Evolutionary conservation across 257 asterid genomes (phyloP).

Genomic region (Buddleja alternifolia): DNA sequence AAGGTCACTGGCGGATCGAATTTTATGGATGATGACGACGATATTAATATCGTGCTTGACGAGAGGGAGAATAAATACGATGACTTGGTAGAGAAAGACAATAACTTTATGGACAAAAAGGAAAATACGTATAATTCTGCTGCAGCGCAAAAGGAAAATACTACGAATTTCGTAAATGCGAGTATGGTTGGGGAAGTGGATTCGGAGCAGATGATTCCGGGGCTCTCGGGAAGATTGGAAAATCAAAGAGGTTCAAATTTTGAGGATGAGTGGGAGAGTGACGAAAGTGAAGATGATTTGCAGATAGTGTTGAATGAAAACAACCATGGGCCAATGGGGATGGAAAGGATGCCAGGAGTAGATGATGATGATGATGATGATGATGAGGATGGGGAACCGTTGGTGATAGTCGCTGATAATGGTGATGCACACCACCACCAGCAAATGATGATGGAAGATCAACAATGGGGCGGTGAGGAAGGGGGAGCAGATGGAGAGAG

Average conservation of each 20-base stretch:
- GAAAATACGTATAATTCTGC: slow-evolving; percentile 24
- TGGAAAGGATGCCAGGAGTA: slow-evolving; percentile 47
- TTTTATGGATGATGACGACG: slow-evolving; percentile 63
- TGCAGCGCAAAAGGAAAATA: slow-evolving; percentile 30
- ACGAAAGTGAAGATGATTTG: slow-evolving; percentile 75
- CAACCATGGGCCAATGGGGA: slow-evolving; percentile 56
- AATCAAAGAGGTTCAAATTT: slow-evolving; percentile 41
- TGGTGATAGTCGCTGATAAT: slow-evolving; percentile 77
- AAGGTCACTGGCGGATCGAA: slow-evolving; percentile 43
- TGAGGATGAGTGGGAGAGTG: slow-evolving; percentile 75
- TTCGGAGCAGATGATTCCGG: slow-evolving; percentile 55
- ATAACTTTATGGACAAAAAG: slow-evolving; percentile 13
- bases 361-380: slow-evolving; percentile 71
- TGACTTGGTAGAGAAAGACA: slow-evolving; percentile 50
- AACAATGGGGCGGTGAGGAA: slow-evolving; percentile 74
- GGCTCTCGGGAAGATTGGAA: slow-evolving; percentile 53
- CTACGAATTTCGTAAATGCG: slow-evolving; percentile 20
- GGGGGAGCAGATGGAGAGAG: slow-evolving; percentile 74
- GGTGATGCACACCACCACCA: slow-evolving; percentile 61
- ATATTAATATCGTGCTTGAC: slow-evolving; percentile 59
- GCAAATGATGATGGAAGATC: slow-evolving; percentile 60
- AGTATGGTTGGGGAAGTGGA: slow-evolving; percentile 29
- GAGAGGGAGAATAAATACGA: slow-evolving; percentile 60
- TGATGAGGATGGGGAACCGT: slow-evolving; percentile 73
- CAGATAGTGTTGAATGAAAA: slow-evolving; percentile 77